Evolutionary conservation across 495 filamentous ascomycete species (phyloP).

Genomic region (Friedmanniomyces endolithicus): DNA sequence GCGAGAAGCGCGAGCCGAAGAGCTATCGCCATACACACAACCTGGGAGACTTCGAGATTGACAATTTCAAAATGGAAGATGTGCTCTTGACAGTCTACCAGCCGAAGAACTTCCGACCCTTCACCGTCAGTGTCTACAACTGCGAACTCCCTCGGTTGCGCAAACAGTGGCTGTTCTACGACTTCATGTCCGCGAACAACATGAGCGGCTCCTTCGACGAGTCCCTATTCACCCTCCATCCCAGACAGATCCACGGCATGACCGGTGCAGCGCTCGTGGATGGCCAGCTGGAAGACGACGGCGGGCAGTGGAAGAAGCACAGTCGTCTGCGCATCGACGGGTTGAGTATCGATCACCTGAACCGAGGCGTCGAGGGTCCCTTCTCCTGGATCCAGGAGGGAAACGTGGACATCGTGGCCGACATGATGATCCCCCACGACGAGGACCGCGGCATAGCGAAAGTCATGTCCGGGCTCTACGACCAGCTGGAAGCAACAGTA

Average conservation of each 20-base stretch:
- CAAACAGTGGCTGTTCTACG: constrained; percentile 96
- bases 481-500: constrained; percentile 83
- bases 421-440: constrained; percentile 83
- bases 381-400: constrained; percentile 97
- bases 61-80: constrained; percentile 91
- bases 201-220: constrained; percentile 94
- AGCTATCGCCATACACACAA: constrained; percentile 76
- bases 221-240: constrained; percentile 93
- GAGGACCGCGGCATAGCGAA: constrained; percentile 66
- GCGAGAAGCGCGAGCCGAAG: constrained; percentile 67
- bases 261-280: constrained; percentile 44
- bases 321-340: constrained; percentile 82
- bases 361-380: constrained; percentile 82
- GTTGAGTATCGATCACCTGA: constrained; percentile 89
- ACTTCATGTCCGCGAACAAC: constrained; percentile 86
- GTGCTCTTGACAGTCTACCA: constrained; percentile 86
- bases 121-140: constrained; percentile 86
- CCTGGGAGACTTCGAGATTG: constrained; percentile 91
- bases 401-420: constrained; percentile 90
- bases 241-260: constrained; percentile 68
- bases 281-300: constrained; percentile 40
- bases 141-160: constrained; percentile 86
- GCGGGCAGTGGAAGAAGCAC: constrained; percentile 76
- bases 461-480: constrained; percentile 88
- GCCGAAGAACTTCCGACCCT: constrained; percentile 78